Evolutionary conservation across 1,139 yeast species (phyloP).

Genomic region (Suhomyces bribrorum): DNA sequence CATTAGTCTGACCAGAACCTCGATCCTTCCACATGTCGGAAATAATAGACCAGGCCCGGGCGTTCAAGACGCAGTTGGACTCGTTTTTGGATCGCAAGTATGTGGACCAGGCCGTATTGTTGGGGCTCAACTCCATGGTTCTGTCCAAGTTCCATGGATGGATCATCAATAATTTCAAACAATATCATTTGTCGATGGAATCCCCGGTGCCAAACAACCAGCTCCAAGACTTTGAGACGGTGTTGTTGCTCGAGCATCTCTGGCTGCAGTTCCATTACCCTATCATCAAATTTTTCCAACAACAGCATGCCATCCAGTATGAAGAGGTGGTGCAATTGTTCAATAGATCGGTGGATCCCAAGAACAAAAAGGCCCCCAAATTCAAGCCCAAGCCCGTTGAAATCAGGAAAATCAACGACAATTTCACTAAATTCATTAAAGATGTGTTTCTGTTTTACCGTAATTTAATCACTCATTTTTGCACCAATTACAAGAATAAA

Average conservation of each 20-base stretch:
- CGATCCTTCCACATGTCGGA: neutral
- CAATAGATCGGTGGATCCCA: neutral
- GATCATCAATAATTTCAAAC: constrained; percentile 36
- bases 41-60: constrained; percentile 24
- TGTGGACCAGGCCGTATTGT: constrained; percentile 45
- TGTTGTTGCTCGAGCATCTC: constrained; percentile 43
- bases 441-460: constrained; percentile 50
- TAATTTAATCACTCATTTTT: constrained; percentile 36
- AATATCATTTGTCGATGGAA: constrained; percentile 20
- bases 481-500: constrained; percentile 37
- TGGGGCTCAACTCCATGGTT: constrained; percentile 45
- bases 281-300: constrained; percentile 54
- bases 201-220: constrained; percentile 15
- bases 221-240: constrained; percentile 32
- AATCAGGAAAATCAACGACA: constrained; percentile 55
- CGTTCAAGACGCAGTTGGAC: constrained; percentile 30
- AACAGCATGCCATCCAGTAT: constrained; percentile 37
- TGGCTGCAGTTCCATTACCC: constrained; percentile 71
- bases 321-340: constrained; percentile 14
- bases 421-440: constrained; percentile 49
- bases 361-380: neutral
- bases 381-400: constrained; percentile 49
- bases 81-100: constrained; percentile 31
- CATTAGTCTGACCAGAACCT: too few relatives aligned
- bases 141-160: constrained; percentile 45